Evolutionary conservation across 768 basidiomycete genomes (phyloP).

Genomic region (Naganishia kalamii): DNA sequence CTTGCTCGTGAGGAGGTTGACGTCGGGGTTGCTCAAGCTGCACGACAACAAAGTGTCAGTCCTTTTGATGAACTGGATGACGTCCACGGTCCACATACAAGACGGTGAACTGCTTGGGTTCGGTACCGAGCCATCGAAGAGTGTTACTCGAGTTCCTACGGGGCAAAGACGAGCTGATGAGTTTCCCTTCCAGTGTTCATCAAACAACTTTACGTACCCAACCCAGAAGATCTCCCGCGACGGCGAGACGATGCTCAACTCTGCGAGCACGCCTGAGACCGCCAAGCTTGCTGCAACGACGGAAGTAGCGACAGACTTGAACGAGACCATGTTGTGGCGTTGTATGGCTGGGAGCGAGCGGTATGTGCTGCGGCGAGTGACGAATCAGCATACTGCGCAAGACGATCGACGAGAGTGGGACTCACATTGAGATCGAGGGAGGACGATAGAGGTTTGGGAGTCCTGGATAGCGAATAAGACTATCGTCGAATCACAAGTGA

Average conservation of each 20-base stretch:
- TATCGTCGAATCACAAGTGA: too few relatives aligned
- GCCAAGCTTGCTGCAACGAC: background rate
- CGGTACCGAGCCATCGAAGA: conserved; percentile 34
- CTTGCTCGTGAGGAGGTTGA: conserved; percentile 15
- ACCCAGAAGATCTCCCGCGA: conserved; percentile 22
- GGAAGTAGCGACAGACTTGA: background rate
- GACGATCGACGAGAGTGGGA: too few relatives aligned
- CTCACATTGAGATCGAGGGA: too few relatives aligned
- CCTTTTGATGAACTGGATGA: background rate
- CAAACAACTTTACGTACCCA: background rate
- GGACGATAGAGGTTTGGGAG: too few relatives aligned
- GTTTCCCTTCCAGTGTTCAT: background rate
- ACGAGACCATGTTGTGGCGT: background rate
- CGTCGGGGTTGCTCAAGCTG: conserved; percentile 26
- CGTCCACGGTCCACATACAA: conserved; percentile 31
- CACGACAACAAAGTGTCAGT: conserved; percentile 8
- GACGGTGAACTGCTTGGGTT: conserved; percentile 37
- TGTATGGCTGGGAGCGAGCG: background rate
- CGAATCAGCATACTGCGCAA: background rate
- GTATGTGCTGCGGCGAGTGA: background rate
- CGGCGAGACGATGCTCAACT: conserved; percentile 16
- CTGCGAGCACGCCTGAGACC: conserved; percentile 3
- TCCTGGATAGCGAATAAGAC: too few relatives aligned
- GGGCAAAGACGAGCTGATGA: background rate
- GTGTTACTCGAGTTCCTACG: conserved; percentile 36